Base-by-base conservation (phyloP, 495 filamentous ascomycete genomes). In the Aspergillus panamensis region DNA sequence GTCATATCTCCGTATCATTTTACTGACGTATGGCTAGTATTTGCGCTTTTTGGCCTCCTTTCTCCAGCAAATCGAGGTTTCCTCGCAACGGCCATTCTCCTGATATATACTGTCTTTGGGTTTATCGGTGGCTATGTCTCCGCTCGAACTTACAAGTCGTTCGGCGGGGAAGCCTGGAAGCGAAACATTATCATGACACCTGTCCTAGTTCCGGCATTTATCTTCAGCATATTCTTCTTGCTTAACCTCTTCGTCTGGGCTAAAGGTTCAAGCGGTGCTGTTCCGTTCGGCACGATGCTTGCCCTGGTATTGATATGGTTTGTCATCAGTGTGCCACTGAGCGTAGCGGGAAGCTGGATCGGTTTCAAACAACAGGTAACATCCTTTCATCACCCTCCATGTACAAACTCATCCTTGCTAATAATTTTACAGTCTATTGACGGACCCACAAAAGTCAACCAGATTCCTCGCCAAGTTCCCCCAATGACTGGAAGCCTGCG, bases 231-330 rank as follows among this genome's bases (percentile, higher is more conserved):
- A 45, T 98, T 98, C 80, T 97, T 97, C 82, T 73, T 96, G 14
- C 85, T 98, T 53, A 92, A 98, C 74, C 81, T 98, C 30, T 97
- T 97, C 77, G 84, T 98, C 25, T 96, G 94, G 89, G 91, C 87
- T 37, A 88, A 94, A 63, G 75, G 84, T 44, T 92, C 91, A 5
- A 93, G 90, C 44, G 94, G 95, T 21, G 94, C 94, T 30, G 94
- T 98, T 7, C 94, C 94, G 0, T 96, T 98, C 72, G 89, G 87
- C 16, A 97, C 94, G 6, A 98, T 98, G 94, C 80, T 98, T 44
- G 85, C 95, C 43, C 84, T 98, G 54, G 79, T 97, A 20, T 77
- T 84, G 57, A 96, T 98, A 69, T 98, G 94, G 94, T 98, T 98
- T 72, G 65, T 96, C 66, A 95, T 98, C 69, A 93, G 88, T 53